phyloP scores from a whole-genome alignment of 1,284 basidiomycete species.

The Melampsora larici-populina region DNA sequence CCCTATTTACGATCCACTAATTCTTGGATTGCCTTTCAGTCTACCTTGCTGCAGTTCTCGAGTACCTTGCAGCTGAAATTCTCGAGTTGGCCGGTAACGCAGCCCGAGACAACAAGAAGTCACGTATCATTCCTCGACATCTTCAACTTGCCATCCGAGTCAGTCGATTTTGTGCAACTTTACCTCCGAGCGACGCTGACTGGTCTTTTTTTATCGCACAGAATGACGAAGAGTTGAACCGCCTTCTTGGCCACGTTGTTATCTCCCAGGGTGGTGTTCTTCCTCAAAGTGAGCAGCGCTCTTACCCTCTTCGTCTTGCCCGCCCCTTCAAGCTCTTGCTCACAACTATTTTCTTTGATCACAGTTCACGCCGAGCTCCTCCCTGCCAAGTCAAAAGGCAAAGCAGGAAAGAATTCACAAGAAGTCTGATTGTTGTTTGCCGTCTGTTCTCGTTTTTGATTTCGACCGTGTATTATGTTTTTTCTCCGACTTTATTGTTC shows the following conservation, averaged over 20 bases:
- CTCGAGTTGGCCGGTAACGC: conserved; percentile 82
- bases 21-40: conserved; percentile 58
- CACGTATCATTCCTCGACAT: conserved; percentile 86
- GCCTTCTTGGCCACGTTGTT: conserved; percentile 16
- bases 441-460: neutral
- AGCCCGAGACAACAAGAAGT: conserved; percentile 69
- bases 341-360: neutral
- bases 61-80: conserved; percentile 81
- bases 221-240: conserved; percentile 24
- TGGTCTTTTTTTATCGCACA: neutral
- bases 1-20: neutral
- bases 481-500: too few species aligned
- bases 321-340: neutral
- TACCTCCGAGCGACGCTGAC: neutral
- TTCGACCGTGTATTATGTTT: neutral
- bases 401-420: conserved; percentile 7
- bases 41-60: conserved; percentile 77
- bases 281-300: conserved; percentile 15
- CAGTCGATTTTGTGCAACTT: neutral
- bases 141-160: conserved; percentile 77
- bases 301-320: neutral
- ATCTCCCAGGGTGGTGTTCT: conserved; percentile 31
- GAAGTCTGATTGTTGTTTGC: neutral
- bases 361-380: conserved; percentile 25
- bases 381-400: conserved; percentile 16